Evolutionary conservation across 768 basidiomycete genomes (phyloP).

Genomic region (Termitomyces sp.): DNA sequence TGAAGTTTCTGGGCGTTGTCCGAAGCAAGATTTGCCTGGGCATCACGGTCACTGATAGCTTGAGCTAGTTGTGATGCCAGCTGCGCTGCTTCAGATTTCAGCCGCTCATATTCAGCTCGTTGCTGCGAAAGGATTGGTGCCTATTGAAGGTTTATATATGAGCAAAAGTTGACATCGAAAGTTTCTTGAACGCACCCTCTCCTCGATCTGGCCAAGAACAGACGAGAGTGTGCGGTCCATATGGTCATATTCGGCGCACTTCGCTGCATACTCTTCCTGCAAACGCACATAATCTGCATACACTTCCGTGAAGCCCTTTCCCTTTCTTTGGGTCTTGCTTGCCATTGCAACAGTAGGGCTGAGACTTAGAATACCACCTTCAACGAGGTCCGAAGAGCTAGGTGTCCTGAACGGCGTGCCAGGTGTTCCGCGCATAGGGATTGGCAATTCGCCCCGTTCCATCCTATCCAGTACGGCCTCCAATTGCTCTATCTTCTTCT

Average conservation of each 20-base stretch:
- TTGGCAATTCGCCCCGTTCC: slow-evolving; percentile 67
- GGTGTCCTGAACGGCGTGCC: slow-evolving; percentile 46
- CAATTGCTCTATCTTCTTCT: slow-evolving; percentile 68
- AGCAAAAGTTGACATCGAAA: slow-evolving; percentile 19
- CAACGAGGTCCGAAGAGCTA: slow-evolving; percentile 35
- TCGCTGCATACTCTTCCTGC: slow-evolving; percentile 76
- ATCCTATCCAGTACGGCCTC: slow-evolving; percentile 70
- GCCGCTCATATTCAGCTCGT: slow-evolving; percentile 81
- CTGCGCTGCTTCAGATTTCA: slow-evolving; percentile 75
- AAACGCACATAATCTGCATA: slow-evolving; percentile 87
- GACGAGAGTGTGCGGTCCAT: slow-evolving; percentile 79
- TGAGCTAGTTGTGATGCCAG: slow-evolving; percentile 77
- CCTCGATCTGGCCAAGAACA: slow-evolving; percentile 83
- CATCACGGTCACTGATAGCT: slow-evolving; percentile 74
- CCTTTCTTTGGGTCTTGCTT: slow-evolving; percentile 72
- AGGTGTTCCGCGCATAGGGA: slow-evolving; percentile 45
- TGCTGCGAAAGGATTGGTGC: slow-evolving; percentile 91
- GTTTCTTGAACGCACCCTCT: slow-evolving; percentile 57
- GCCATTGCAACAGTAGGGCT: slow-evolving; percentile 90
- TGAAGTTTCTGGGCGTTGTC: slow-evolving; percentile 62
- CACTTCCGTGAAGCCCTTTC: slow-evolving; percentile 91
- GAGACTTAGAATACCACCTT: slow-evolving; percentile 61
- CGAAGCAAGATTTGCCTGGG: slow-evolving; percentile 47
- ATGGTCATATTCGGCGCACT: slow-evolving; percentile 78
- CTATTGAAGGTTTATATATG: slow-evolving; percentile 33